Base-by-base conservation (phyloP, 352 stramenopile species). In the Nothophytophthora sp. region DNA sequence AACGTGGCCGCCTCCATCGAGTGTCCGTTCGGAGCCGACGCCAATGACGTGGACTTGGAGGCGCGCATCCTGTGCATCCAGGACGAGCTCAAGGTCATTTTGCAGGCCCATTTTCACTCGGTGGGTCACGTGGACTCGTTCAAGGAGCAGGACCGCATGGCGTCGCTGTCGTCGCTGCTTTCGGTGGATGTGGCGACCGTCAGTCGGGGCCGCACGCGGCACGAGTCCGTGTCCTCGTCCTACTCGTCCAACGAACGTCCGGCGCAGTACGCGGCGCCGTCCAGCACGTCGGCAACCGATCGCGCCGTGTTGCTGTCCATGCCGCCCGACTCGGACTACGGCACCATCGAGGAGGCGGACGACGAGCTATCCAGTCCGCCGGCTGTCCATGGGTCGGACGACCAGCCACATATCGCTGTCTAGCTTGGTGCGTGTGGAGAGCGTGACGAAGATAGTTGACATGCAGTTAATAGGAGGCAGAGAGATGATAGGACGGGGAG, bases 41-140 rank as follows among this genome's bases (percentile, higher is more conserved):
- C 64, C 1, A 73, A 81, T 34, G 62, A 68, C 45, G 63, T 80
- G 33, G 58, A 76, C 22, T 48, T 85, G 5, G 67, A 86, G 55
- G 43, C 60, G 16, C 57, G 60, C 19, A 71, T 84, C 5, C 51
- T 78, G 46, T 67, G 56, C 24, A 71, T 84, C 37, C 73, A 86
- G 41, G 63, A 84, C 35, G 71, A 81, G 54, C 63, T 88, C 38
- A 73, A 82, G 49, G 67, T 78, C 5, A 70, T 76, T 35, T 47
- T 81, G 15, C 63, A 73, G 23, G 73, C 70, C 15, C 72, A 81
- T 42, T 81, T 88, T 36, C 63, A 76, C 27, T 75, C 69, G 0
- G 60, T 74, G 2, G 66, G 70, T 15, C 62, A 70, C 16, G 57
- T 67, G n/a, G 53, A 69, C 20, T 65, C 53, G 13, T 81, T 80